These are phyloP conservation scores for Rubus parviflorus DNA, from an alignment of 306 rosid species.

Conservation along the genomic window DNA sequence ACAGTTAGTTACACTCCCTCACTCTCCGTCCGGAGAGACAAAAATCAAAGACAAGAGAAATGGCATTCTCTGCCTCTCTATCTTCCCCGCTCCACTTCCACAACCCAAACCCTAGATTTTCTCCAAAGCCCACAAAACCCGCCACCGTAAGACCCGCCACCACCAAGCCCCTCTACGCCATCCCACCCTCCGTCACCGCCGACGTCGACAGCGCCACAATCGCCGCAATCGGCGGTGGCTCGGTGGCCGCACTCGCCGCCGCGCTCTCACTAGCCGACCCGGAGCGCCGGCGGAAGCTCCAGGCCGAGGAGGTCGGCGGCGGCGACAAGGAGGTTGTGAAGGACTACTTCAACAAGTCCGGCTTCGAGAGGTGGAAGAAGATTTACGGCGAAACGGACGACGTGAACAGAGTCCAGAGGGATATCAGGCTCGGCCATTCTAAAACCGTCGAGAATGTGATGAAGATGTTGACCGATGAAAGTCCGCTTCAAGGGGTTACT, in stretches of 20 bases:
- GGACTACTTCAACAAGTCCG: conserved; percentile 89
- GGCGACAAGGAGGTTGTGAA: conserved; percentile 86
- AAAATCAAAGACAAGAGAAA: not conserved
- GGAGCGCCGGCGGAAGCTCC: conserved; percentile 62
- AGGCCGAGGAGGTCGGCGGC: conserved; percentile 96
- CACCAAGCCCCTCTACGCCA: conserved; percentile 43
- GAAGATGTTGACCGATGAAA: conserved; percentile 68
- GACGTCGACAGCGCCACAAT: conserved; percentile 66
- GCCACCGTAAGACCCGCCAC: conserved; percentile 40
- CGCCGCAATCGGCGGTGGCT: conserved; percentile 73
- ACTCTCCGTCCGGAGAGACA: conserved; percentile 20
- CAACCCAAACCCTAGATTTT: conserved; percentile 30
- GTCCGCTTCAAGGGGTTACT: conserved; percentile 59
- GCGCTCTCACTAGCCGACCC: conserved; percentile 77
- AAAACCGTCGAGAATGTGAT: conserved; percentile 82
- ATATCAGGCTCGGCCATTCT: conserved; percentile 78
- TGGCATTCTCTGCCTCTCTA: conserved; percentile 52
- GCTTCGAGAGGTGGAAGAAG: conserved; percentile 94
- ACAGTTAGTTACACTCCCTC: not conserved
- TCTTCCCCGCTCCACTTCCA: conserved; percentile 36
- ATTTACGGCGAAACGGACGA: conserved; percentile 92
- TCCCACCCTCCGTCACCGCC: conserved; percentile 60
- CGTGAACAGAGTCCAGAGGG: conserved; percentile 78
- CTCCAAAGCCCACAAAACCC: conserved; percentile 30
- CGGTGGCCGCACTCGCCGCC: conserved; percentile 72